Conservation (phyloP, 129 eudicot species). For the Flaveria brownii region DNA sequence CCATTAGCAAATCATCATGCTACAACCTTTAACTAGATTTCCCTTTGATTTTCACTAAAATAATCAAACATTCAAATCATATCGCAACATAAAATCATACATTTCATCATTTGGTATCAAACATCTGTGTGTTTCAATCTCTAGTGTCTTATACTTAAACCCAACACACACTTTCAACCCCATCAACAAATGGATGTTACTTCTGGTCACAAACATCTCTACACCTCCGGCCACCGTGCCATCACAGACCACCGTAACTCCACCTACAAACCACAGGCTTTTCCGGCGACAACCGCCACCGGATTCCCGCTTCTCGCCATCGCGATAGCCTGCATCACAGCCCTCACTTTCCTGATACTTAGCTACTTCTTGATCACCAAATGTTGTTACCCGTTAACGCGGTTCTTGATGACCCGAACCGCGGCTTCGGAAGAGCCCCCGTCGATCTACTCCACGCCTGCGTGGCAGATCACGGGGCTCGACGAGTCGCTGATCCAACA, state of each 20-base stretch:
- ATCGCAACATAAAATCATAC: slow-evolving; percentile 32
- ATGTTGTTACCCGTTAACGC: slow-evolving; percentile 72
- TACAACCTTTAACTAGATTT: slow-evolving; percentile 28
- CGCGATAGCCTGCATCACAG: slow-evolving; percentile 60
- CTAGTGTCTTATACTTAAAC: neutral
- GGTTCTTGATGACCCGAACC: slow-evolving; percentile 41
- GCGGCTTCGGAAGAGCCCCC: slow-evolving; percentile 42
- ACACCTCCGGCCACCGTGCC: slow-evolving; percentile 33
- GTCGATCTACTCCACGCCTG: slow-evolving; percentile 60
- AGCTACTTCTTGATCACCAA: slow-evolving; percentile 72
- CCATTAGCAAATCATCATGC: slow-evolving; percentile 38
- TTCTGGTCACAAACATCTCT: slow-evolving; percentile 30
- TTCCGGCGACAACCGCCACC: slow-evolving; percentile 39
- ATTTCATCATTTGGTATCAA: slow-evolving; percentile 24
- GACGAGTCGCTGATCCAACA: slow-evolving; percentile 64
- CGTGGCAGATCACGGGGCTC: slow-evolving; percentile 69
- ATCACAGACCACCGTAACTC: slow-evolving; percentile 47
- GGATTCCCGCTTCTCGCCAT: slow-evolving; percentile 75
- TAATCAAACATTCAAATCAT: slow-evolving; percentile 26
- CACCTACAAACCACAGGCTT: slow-evolving; percentile 34
- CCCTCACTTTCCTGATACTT: slow-evolving; percentile 55
- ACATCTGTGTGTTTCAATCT: slow-evolving; percentile 6
- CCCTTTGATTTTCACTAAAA: slow-evolving; percentile 38
- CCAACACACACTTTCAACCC: slow-evolving; percentile 4
- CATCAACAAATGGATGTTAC: slow-evolving; percentile 37